Evolutionary conservation across 2,329 filamentous ascomycete species (phyloP).

Genomic region (Grosmannia huntii): DNA sequence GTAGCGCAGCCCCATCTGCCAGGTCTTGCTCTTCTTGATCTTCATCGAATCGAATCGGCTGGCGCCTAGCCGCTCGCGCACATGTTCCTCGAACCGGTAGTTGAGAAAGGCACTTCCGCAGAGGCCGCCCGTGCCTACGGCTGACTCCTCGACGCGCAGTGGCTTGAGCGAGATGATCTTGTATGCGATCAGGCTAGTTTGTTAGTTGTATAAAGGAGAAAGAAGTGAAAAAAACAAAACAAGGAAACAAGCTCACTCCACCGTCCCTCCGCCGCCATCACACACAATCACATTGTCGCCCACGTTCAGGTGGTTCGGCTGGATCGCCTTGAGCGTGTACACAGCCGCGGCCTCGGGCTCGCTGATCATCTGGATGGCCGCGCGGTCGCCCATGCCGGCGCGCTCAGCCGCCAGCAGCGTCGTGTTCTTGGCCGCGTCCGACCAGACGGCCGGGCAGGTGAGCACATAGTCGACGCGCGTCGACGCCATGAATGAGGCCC

Average conservation of each 20-base stretch:
- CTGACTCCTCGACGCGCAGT: conserved; percentile 63
- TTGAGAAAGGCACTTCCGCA: conserved; percentile 72
- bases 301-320: conserved; percentile 58
- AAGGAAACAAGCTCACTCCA: conserved; percentile 44
- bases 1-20: conserved; percentile 66
- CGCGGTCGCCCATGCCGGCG: conserved; percentile 61
- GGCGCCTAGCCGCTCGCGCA: conserved; percentile 52
- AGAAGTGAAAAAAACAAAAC: background rate
- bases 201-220: background rate
- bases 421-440: conserved; percentile 72
- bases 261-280: conserved; percentile 49
- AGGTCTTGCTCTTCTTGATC: conserved; percentile 63
- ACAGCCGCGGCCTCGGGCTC: conserved; percentile 72
- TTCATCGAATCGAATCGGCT: conserved; percentile 63
- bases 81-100: conserved; percentile 69
- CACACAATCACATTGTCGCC: conserved; percentile 55
- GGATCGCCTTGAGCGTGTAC: conserved; percentile 67
- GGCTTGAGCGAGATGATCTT: conserved; percentile 64
- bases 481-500: conserved; percentile 63
- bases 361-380: conserved; percentile 65
- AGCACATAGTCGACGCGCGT: conserved; percentile 69
- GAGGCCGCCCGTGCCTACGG: conserved; percentile 64
- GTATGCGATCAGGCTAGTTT: conserved; percentile 56
- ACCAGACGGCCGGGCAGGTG: conserved; percentile 76
- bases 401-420: conserved; percentile 65